phyloP scores from a whole-genome alignment of 1,139 yeast species.

The Geotrichum citri-aurantii region DNA sequence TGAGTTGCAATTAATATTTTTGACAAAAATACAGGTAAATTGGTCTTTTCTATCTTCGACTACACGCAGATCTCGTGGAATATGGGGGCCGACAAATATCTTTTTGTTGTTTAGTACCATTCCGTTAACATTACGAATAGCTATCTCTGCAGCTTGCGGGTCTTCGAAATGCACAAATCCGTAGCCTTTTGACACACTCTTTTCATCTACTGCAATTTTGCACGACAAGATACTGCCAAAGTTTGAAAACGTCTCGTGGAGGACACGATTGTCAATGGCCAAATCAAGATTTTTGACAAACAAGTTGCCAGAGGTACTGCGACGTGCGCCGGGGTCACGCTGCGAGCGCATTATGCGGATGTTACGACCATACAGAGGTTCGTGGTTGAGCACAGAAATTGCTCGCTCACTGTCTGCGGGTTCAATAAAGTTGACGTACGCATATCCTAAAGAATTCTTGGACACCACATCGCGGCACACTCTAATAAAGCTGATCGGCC shows the following conservation, averaged over 20 bases:
- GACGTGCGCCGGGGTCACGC: slow-evolving; percentile 94
- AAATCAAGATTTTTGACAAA: slow-evolving; percentile 98
- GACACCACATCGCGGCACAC: slow-evolving; percentile 98
- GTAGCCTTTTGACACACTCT: slow-evolving; percentile 89
- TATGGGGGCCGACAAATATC: slow-evolving; percentile 92
- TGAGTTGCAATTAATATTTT: slow-evolving; percentile 75
- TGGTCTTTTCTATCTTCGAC: slow-evolving; percentile 86
- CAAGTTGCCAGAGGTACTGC: slow-evolving; percentile 93
- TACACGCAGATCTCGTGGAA: slow-evolving; percentile 90
- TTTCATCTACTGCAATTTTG: slow-evolving; percentile 92
- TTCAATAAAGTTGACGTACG: slow-evolving; percentile 93
- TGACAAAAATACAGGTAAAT: slow-evolving; percentile 92
- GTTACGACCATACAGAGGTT: slow-evolving; percentile 88
- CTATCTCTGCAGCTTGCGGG: slow-evolving; percentile 87
- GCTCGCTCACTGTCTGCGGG: slow-evolving; percentile 89
- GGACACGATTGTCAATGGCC: slow-evolving; percentile 96
- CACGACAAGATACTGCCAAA: slow-evolving; percentile 94
- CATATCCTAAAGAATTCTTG: slow-evolving; percentile 95
- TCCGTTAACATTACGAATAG: slow-evolving; percentile 96
- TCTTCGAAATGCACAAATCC: slow-evolving; percentile 97
- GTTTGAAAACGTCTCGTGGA: slow-evolving; percentile 95
- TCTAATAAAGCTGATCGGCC: slow-evolving; percentile 94
- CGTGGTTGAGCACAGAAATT: slow-evolving; percentile 89
- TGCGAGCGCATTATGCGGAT: slow-evolving; percentile 99
- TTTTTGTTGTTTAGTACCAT: slow-evolving; percentile 95